Percentiles rank a stretch among this genome's conserved stretches.
Conservation (phyloP, 129 eudicot species). For the Pulicaria dysenterica region DNA sequence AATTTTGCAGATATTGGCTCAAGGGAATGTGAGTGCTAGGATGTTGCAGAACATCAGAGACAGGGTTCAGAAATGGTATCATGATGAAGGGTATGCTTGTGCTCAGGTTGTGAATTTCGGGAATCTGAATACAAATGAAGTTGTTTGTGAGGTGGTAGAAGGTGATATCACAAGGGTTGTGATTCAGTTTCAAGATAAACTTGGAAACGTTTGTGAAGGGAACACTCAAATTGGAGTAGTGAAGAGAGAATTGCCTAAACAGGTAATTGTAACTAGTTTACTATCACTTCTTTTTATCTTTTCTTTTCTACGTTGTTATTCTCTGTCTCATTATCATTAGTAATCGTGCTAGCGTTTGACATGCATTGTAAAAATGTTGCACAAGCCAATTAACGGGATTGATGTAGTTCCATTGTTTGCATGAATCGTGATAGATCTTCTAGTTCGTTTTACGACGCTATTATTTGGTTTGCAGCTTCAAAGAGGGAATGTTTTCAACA, state of each 20-base stretch:
- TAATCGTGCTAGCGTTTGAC: neutral
- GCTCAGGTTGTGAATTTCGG: slow-evolving; percentile 94
- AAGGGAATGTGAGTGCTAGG: slow-evolving; percentile 75
- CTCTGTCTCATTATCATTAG: neutral
- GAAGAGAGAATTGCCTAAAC: slow-evolving; percentile 70
- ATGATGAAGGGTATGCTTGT: slow-evolving; percentile 83
- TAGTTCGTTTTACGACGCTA: slow-evolving; percentile 3
- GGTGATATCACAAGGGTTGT: slow-evolving; percentile 85
- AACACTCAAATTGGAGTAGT: slow-evolving; percentile 72
- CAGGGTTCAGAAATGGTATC: slow-evolving; percentile 85
- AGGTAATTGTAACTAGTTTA: slow-evolving; percentile 42
- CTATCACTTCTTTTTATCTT: neutral
- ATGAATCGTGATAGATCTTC: slow-evolving; percentile 9
- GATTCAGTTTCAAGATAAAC: slow-evolving; percentile 87
- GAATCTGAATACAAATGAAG: slow-evolving; percentile 75
- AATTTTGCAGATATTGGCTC: slow-evolving; percentile 54
- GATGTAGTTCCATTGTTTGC: neutral
- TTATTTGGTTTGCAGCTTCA: slow-evolving; percentile 62
- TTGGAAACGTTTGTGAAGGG: slow-evolving; percentile 91
- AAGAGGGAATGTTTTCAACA: slow-evolving; percentile 77
- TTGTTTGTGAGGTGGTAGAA: slow-evolving; percentile 95
- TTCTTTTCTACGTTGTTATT: neutral
- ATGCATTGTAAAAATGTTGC: neutral
- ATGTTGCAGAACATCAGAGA: slow-evolving; percentile 80
- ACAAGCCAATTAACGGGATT: neutral